These are phyloP conservation scores for Scedosporium dehoogii DNA, from an alignment of 2,329 filamentous ascomycete genomes.

Conservation along the genomic window DNA sequence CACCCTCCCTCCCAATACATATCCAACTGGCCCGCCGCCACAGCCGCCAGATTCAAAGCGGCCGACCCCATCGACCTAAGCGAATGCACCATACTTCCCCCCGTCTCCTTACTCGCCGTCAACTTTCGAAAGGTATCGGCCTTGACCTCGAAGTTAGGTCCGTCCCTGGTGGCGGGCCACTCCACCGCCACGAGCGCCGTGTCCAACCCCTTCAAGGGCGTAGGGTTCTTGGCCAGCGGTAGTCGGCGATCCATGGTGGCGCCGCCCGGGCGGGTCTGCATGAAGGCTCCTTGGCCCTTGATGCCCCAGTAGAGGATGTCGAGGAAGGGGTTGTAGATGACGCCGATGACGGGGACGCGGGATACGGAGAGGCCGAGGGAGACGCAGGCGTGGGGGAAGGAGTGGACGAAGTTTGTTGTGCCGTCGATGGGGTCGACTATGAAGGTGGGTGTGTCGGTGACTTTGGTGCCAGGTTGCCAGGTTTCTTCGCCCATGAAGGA, in stretches of 20 bases:
- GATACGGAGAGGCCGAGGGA: constrained; percentile 62
- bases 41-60: constrained; percentile 63
- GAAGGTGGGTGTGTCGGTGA: constrained; percentile 63
- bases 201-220: constrained; percentile 50
- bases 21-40: constrained; percentile 63
- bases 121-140: constrained; percentile 54
- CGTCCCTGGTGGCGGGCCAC: constrained; percentile 61
- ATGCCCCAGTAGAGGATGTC: constrained; percentile 60
- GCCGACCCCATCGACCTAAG: constrained; percentile 63
- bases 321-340: constrained; percentile 73
- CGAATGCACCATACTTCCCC: constrained; percentile 68
- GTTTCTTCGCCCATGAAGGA: constrained; percentile 70
- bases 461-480: constrained; percentile 52
- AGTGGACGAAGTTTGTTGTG: constrained; percentile 73
- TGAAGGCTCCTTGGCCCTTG: constrained; percentile 55
- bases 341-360: constrained; percentile 54
- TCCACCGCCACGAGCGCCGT: constrained; percentile 59
- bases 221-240: constrained; percentile 34
- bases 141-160: constrained; percentile 63
- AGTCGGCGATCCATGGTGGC: constrained; percentile 23
- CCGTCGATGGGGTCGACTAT: constrained; percentile 77
- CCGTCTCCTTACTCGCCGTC: constrained; percentile 45
- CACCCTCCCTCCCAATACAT: constrained; percentile 76
- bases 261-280: constrained; percentile 31
- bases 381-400: constrained; percentile 64